These are phyloP conservation scores for Cardiospermum halicacabum DNA, from an alignment of 345 rosid species.

Conservation along the genomic window DNA sequence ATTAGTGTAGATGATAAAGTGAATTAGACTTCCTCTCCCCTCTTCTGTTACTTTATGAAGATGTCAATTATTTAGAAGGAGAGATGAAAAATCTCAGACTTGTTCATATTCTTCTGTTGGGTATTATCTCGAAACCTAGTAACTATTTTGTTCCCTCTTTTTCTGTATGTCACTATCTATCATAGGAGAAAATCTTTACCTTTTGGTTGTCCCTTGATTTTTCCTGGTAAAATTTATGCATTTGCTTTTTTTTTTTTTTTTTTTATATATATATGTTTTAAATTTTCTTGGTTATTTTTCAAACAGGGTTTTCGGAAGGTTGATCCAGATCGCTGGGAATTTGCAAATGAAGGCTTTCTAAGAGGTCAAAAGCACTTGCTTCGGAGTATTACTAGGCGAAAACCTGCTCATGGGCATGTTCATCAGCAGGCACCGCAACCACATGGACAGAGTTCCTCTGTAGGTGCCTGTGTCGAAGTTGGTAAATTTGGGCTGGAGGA, in stretches of 20 bases:
- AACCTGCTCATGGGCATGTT: slow-evolving; percentile 70
- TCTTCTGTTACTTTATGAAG: neutral
- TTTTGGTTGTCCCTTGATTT: neutral
- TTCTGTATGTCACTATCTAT: neutral
- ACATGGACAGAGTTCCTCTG: slow-evolving; percentile 64
- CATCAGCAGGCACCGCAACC: slow-evolving; percentile 62
- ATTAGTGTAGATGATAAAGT: neutral
- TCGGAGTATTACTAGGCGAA: slow-evolving; percentile 69
- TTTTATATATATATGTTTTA: neutral
- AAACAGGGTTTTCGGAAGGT: slow-evolving; percentile 93
- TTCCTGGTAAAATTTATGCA: neutral
- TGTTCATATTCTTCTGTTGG: neutral
- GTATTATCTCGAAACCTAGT: neutral
- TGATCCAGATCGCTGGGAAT: slow-evolving; percentile 98
- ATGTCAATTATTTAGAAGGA: neutral
- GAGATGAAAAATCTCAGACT: neutral
- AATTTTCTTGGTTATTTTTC: slow-evolving; percentile 6
- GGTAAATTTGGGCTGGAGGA: slow-evolving; percentile 97
- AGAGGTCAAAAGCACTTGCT: slow-evolving; percentile 92
- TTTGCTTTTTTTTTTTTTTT: neutral
- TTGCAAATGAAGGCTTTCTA: slow-evolving; percentile 90
- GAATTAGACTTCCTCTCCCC: neutral
- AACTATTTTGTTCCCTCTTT: neutral
- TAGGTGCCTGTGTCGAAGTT: slow-evolving; percentile 93
- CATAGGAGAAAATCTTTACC: neutral